phyloP scores from a whole-genome alignment of 2,329 filamentous ascomycete species.

The Penicillium griseofulvum region DNA sequence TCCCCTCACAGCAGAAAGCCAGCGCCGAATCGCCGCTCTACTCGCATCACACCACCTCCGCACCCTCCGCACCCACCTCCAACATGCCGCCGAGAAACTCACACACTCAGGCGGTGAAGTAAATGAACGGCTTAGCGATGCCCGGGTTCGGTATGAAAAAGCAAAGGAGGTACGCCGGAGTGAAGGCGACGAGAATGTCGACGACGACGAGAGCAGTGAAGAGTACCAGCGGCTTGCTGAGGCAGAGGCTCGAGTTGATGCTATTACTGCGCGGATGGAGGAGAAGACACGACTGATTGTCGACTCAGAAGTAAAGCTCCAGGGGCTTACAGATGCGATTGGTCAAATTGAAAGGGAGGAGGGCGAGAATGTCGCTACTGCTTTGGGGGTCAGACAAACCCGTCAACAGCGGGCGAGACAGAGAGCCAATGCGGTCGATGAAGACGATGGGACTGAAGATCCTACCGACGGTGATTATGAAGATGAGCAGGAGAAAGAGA shows the following conservation, averaged over 20 bases:
- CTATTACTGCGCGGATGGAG: constrained; percentile 57
- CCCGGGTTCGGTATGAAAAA: constrained; percentile 39
- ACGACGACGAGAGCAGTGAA: constrained; percentile 26
- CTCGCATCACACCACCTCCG: constrained; percentile 41
- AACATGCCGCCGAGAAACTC: constrained; percentile 48
- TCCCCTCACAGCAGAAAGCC: constrained; percentile 50
- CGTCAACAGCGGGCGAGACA: constrained; percentile 14
- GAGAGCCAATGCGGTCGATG: constrained; percentile 25
- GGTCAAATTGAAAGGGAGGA: constrained; percentile 43
- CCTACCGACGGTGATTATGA: constrained; percentile 45
- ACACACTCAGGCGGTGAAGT: constrained; percentile 52
- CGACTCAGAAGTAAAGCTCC: constrained; percentile 53
- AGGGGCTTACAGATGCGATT: constrained; percentile 46
- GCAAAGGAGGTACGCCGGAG: constrained; percentile 30
- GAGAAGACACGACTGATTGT: constrained; percentile 57
- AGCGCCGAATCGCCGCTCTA: constrained; percentile 48
- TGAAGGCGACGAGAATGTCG: constrained; percentile 20
- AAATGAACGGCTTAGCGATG: constrained; percentile 53
- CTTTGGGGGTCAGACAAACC: constrained; percentile 33
- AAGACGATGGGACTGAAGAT: constrained; percentile 36
- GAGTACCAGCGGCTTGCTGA: constrained; percentile 41
- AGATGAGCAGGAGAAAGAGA: constrained; percentile 39
- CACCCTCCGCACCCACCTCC: constrained; percentile 50
- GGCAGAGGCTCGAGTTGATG: constrained; percentile 48
- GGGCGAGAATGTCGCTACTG: constrained; percentile 29